Conservation (phyloP, 441 rosid genomes). For the Capsella rubella region DNA sequence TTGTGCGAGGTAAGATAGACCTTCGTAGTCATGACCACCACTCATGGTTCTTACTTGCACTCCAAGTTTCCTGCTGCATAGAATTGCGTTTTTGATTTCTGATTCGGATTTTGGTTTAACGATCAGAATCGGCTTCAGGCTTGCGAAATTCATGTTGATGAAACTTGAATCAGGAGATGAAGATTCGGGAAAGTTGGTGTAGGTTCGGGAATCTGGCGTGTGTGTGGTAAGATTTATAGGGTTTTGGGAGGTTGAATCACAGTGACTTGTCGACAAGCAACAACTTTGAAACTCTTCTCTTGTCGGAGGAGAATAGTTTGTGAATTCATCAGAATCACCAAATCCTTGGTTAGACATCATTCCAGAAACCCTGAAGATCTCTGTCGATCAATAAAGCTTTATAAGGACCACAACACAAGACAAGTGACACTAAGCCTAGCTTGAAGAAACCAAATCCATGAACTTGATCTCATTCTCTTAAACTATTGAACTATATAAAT, state of each 20-base stretch:
- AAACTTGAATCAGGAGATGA: slow-evolving; percentile 55
- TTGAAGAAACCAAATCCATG: neutral
- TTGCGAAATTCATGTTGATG: slow-evolving; percentile 47
- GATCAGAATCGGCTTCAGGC: slow-evolving; percentile 50
- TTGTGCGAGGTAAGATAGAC: slow-evolving; percentile 61
- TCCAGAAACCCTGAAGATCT: slow-evolving; percentile 90
- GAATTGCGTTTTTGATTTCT: slow-evolving; percentile 47
- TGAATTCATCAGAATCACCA: slow-evolving; percentile 68
- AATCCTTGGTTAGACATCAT: slow-evolving; percentile 93
- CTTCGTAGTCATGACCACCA: slow-evolving; percentile 78
- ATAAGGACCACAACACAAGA: slow-evolving; percentile 13
- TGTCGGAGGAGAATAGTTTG: slow-evolving; percentile 31
- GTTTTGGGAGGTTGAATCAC: slow-evolving; percentile 34
- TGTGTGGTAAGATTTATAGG: slow-evolving; percentile 38
- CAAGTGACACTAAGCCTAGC: neutral
- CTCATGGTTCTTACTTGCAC: slow-evolving; percentile 52
- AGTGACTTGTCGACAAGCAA: slow-evolving; percentile 53
- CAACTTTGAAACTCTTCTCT: slow-evolving; percentile 53
- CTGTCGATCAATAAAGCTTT: slow-evolving; percentile 49
- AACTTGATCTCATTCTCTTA: slow-evolving; percentile 20
- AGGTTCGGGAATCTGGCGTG: slow-evolving; percentile 45
- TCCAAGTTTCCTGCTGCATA: slow-evolving; percentile 51
- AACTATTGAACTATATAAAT: neutral
- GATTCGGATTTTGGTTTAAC: slow-evolving; percentile 47
- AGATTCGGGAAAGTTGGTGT: slow-evolving; percentile 46